Base-by-base conservation (phyloP, 106 monocot species). In the Apostasia shenzhenica region DNA sequence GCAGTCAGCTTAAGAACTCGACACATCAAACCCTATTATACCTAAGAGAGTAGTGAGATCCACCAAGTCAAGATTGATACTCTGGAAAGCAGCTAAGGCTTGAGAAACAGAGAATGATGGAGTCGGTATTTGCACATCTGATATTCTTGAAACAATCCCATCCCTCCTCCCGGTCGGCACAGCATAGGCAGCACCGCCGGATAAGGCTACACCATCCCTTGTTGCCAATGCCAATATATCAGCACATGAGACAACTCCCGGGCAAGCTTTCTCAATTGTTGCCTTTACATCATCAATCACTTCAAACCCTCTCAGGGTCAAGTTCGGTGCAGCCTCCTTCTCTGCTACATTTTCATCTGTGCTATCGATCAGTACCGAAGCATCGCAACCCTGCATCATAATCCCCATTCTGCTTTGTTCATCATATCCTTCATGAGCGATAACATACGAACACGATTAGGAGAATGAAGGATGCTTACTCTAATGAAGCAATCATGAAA, bases 401-500 rank as follows among this genome's bases (percentile, higher is more conserved):
- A 26, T 26, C 26, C 26, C 26, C 26, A 26, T 26, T 26, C 26
- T 26, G 26, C 26, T 26, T 26, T 26, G 26, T 26, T 26, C 26
- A 26, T 26, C 26, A 26, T 26, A 26, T 26, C 26, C 26, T 9
- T 45, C 45, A 71, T 4, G 4, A 26, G 2, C 6, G 8, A 37
- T 2, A 26, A 14, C 39, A 1, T 0, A 26, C 0, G 8, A 42
- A 8, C 12, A 5, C 2, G 39, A 60, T 37, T 39, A 51, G 5
- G 2, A 9, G 48, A 26, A 26, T 1, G 8, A 57, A 40, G 48
- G 3, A 7, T 10, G 45, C 64, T 1, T 86, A 79, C 81, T 59
- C 72, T 67, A 41, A 82, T 72, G 58, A 85, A 81, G n/a, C 85
- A 85, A 46, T 84, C 84, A 62, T 84, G 84, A 62, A 84, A 84